These are phyloP conservation scores for Psidium guajava DNA, from an alignment of 345 rosid genomes.

Conservation along the genomic window DNA sequence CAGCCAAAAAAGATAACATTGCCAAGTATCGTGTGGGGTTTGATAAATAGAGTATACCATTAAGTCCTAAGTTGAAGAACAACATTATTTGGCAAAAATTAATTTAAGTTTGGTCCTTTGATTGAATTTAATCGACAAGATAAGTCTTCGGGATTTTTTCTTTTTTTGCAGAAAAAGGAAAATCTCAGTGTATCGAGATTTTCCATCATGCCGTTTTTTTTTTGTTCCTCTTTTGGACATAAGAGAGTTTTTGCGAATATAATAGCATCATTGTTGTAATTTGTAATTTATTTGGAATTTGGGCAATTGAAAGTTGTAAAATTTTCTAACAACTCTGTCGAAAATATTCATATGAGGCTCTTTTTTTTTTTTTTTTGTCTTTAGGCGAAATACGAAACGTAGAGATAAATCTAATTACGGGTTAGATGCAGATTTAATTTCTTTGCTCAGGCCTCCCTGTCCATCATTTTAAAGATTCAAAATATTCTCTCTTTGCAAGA, in stretches of 20 bases:
- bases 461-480: background rate
- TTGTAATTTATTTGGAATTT: background rate
- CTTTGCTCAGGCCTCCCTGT: background rate
- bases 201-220: background rate
- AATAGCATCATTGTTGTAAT: background rate
- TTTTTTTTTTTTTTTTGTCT: background rate
- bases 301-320: background rate
- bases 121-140: background rate
- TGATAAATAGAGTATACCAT: background rate
- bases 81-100: background rate
- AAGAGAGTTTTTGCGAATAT: background rate
- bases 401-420: background rate
- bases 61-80: background rate
- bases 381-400: background rate
- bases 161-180: background rate
- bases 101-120: background rate
- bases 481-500: background rate
- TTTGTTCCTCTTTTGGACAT: too few relatives aligned
- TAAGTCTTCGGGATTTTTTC: background rate
- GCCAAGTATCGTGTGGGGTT: background rate
- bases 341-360: background rate
- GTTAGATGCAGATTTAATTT: background rate
- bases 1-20: background rate
- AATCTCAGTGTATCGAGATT: background rate
- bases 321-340: background rate